Conservation (phyloP, 1,139 yeast genomes). For the Scheffersomyces titani region DNA sequence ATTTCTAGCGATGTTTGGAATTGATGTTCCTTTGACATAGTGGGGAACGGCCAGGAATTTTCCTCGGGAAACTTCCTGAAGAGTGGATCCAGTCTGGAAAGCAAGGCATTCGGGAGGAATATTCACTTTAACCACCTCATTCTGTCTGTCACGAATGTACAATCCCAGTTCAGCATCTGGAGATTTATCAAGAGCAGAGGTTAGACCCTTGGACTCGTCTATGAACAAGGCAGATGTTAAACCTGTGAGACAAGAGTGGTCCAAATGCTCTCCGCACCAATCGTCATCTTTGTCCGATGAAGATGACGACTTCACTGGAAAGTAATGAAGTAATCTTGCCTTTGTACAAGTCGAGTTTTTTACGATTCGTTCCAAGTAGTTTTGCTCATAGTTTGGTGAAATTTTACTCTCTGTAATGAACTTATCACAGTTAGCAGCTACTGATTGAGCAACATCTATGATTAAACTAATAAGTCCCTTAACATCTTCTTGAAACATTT, state of each 20-base stretch:
- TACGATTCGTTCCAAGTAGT: conserved; percentile 49
- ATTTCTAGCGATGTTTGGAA: conserved; percentile 46
- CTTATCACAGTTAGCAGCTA: conserved; percentile 56
- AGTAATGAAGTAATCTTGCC: conserved; percentile 61
- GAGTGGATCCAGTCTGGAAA: conserved; percentile 66
- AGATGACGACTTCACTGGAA: conserved; percentile 22
- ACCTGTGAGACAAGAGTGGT: conserved; percentile 65
- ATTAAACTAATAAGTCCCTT: conserved; percentile 47
- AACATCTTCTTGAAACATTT: conserved; percentile 35
- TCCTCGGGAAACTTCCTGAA: conserved; percentile 52
- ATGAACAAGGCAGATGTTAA: conserved; percentile 57
- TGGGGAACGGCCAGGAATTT: conserved; percentile 64
- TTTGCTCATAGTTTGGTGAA: conserved; percentile 28
- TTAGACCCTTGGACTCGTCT: conserved; percentile 34
- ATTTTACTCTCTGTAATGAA: conserved; percentile 28
- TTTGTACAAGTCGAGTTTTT: conserved; percentile 55
- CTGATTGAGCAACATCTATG: conserved; percentile 50
- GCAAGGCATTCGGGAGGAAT: conserved; percentile 61
- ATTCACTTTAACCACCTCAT: conserved; percentile 48
- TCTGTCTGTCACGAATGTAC: conserved; percentile 51
- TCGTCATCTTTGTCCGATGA: conserved; percentile 23
- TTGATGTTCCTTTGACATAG: conserved; percentile 47
- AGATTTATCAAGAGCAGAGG: conserved; percentile 22
- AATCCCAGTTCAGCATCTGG: conserved; percentile 56
- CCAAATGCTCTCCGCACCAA: conserved; percentile 71